Conservation (phyloP, 176 grass and related monocot species). For the Lolium perenne region DNA sequence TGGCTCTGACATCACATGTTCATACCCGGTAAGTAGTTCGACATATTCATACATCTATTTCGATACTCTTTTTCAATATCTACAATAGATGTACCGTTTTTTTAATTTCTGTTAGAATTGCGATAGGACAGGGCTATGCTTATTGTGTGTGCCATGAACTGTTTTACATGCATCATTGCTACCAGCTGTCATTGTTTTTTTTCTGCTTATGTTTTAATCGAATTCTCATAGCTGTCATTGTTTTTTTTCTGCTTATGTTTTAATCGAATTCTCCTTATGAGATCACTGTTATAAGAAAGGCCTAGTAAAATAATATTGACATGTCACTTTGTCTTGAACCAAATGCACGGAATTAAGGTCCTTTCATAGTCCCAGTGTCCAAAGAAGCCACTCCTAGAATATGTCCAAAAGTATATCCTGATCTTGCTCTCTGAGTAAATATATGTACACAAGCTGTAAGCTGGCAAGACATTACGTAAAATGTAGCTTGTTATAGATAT, state of each 20-base stretch:
- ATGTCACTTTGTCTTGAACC: not conserved
- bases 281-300: not conserved
- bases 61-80: not conserved
- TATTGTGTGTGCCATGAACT: not conserved
- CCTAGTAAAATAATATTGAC: not conserved
- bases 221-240: not conserved
- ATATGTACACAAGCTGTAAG: not conserved
- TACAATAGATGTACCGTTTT: no score
- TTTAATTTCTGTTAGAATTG: no score
- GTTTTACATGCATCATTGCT: not conserved
- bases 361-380: not conserved
- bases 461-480: not conserved
- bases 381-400: constrained; percentile 8
- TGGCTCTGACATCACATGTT: constrained; percentile 99
- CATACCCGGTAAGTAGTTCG: constrained; percentile 83
- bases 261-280: not conserved
- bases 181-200: not conserved
- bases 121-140: no score
- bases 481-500: constrained; percentile 21
- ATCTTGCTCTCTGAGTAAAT: constrained; percentile 11
- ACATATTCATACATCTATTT: constrained; percentile 21
- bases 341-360: constrained; percentile 11
- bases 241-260: not conserved
- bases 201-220: constrained; percentile 9
- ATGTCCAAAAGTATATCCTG: not conserved